Conservation (phyloP, 805 yeast genomes). For the Schwanniomyces pseudopolymorphus region DNA sequence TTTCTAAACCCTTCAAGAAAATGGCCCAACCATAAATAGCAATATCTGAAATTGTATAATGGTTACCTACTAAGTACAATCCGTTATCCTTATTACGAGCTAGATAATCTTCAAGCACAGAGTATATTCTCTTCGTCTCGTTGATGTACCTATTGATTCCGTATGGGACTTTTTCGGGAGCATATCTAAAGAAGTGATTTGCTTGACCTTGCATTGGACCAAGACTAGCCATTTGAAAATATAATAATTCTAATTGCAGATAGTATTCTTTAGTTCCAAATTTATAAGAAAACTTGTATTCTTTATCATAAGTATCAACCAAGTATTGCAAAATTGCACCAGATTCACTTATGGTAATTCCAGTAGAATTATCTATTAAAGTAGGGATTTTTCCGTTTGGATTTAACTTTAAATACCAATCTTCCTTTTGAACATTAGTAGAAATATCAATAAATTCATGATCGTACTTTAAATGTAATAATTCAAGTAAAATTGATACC, state of each 20-base stretch:
- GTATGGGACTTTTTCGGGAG: constrained; percentile 53
- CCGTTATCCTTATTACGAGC: constrained; percentile 45
- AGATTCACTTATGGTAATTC: constrained; percentile 53
- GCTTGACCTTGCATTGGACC: constrained; percentile 69
- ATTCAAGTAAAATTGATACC: constrained; percentile 38
- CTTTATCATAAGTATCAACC: constrained; percentile 60
- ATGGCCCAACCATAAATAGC: constrained; percentile 47
- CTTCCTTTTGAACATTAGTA: constrained; percentile 50
- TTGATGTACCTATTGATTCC: constrained; percentile 50
- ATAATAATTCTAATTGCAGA: constrained; percentile 51
- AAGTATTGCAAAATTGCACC: constrained; percentile 62
- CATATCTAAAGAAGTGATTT: constrained; percentile 43
- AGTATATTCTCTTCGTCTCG: constrained; percentile 54
- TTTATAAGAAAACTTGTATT: constrained; percentile 44
- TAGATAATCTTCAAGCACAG: constrained; percentile 54
- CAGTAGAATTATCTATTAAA: constrained; percentile 41
- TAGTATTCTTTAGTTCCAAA: constrained; percentile 45
- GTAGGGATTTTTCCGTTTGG: constrained; percentile 68
- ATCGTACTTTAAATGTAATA: constrained; percentile 43
- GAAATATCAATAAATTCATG: constrained; percentile 41
- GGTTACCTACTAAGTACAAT: constrained; percentile 56
- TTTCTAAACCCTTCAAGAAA: constrained; percentile 11
- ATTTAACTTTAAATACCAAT: constrained; percentile 55
- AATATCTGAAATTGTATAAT: constrained; percentile 59
- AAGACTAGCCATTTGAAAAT: constrained; percentile 51